Percentiles rank a stretch among this genome's conserved stretches.
Conservation (phyloP, 1,284 basidiomycete species). For the Polyporus tsugae region DNA sequence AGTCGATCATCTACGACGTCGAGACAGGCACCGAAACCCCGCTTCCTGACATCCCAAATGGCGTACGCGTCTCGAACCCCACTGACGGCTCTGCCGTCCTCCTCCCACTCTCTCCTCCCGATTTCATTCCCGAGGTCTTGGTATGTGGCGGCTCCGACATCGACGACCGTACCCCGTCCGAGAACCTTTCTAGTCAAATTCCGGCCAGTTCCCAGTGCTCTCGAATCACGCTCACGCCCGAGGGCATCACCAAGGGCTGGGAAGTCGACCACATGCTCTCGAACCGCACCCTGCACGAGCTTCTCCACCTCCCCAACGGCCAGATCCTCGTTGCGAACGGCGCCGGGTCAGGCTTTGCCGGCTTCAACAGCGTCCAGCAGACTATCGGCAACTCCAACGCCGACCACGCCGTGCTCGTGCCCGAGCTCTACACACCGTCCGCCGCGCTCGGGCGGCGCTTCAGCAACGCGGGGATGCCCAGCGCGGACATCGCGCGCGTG, state of each 20-base stretch:
- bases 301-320: constrained; percentile 61
- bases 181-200: constrained; percentile 46
- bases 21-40: constrained; percentile 47
- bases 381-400: constrained; percentile 52
- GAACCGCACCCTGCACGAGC: constrained; percentile 54
- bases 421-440: constrained; percentile 59
- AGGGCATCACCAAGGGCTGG: constrained; percentile 39
- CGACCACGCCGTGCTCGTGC: constrained; percentile 53
- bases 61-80: constrained; percentile 54
- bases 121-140: constrained; percentile 57
- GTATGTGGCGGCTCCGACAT: constrained; percentile 54
- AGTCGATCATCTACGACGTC: constrained; percentile 41
- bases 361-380: constrained; percentile 45
- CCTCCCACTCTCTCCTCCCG: constrained; percentile 54
- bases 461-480: constrained; percentile 53
- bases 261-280: constrained; percentile 41
- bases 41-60: constrained; percentile 56
- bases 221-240: constrained; percentile 36
- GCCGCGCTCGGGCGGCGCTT: constrained; percentile 56
- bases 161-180: constrained; percentile 42
- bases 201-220: constrained; percentile 54
- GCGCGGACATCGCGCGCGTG: constrained; percentile 52
- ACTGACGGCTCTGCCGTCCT: constrained; percentile 56
- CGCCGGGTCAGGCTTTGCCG: constrained; percentile 54
- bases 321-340: constrained; percentile 59